Evolutionary conservation across 2,329 filamentous ascomycete species (phyloP).

Genomic region (Cercospora sp.): DNA sequence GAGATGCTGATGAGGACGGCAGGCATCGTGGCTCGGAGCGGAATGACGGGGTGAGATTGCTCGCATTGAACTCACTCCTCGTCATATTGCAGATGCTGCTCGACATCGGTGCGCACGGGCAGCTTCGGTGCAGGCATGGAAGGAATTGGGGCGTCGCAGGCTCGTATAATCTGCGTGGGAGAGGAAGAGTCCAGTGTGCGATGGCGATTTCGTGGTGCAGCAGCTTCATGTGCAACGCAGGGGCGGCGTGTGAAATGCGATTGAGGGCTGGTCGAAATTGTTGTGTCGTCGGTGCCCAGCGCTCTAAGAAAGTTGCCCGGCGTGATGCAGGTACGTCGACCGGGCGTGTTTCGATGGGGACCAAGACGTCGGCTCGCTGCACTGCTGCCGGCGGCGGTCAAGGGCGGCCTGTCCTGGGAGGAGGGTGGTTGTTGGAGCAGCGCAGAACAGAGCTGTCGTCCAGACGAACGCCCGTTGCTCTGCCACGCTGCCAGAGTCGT

Average conservation of each 20-base stretch:
- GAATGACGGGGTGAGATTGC: background rate
- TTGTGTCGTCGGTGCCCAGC: background rate
- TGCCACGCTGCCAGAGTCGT: background rate
- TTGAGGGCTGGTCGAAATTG: background rate
- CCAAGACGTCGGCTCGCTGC: background rate
- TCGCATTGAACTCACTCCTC: background rate
- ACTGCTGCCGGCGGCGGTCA: slow-evolving; percentile 4
- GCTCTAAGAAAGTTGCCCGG: slow-evolving; percentile 7
- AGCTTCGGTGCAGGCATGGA: background rate
- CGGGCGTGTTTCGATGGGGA: background rate
- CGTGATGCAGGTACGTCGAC: background rate
- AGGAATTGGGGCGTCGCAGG: background rate
- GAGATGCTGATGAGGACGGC: background rate
- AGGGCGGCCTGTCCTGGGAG: background rate
- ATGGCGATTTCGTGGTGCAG: background rate
- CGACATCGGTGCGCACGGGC: background rate
- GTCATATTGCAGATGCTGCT: slow-evolving; percentile 4
- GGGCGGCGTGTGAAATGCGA: background rate
- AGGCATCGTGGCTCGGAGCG: background rate
- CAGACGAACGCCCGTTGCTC: background rate
- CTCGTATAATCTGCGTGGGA: background rate
- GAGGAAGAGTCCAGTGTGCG: background rate
- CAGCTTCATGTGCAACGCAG: background rate
- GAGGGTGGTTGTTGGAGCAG: background rate
- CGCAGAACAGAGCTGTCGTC: background rate